Percentiles rank a stretch among this genome's conserved stretches.
phyloP scores from a whole-genome alignment of 2,329 filamentous ascomycete species.

The Claviceps humidiphila region DNA sequence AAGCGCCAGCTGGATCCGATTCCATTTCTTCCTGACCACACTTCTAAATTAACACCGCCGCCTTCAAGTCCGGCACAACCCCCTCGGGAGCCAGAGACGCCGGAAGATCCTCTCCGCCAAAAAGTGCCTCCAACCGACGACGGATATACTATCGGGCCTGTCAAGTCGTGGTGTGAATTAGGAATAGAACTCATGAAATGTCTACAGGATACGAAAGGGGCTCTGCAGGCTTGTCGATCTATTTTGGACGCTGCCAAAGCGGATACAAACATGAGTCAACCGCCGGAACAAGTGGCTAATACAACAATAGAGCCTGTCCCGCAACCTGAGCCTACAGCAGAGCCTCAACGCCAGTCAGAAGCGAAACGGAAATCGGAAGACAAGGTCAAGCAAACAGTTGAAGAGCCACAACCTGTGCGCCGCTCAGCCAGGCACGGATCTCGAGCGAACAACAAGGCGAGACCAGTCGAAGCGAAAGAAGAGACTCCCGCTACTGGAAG shows the following conservation, averaged over 20 bases:
- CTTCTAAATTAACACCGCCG: conserved; percentile 23
- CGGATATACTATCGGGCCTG: conserved; percentile 1
- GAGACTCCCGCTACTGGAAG: conserved; percentile 12
- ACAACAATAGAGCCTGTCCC: background rate
- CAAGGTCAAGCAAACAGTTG: conserved; percentile 1
- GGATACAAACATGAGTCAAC: conserved; percentile 6
- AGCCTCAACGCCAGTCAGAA: background rate
- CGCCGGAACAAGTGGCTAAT: conserved; percentile 2
- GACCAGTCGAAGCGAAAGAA: conserved; percentile 9
- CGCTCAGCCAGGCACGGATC: conserved; percentile 6
- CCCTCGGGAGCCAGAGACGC: background rate
- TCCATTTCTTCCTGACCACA: conserved; percentile 46
- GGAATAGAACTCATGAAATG: conserved; percentile 21
- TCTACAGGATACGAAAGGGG: conserved; percentile 15
- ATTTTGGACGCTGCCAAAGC: conserved; percentile 12
- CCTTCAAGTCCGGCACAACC: conserved; percentile 7
- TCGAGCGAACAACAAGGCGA: conserved; percentile 1
- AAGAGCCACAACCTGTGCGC: conserved; percentile 4
- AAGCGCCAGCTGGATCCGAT: conserved; percentile 46
- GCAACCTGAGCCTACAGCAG: background rate
- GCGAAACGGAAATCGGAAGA: background rate
- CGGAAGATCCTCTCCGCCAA: background rate
- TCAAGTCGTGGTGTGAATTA: conserved; percentile 21
- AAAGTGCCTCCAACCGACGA: background rate
- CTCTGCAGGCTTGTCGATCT: conserved; percentile 17